Percentiles rank a stretch among this genome's conserved stretches.
phyloP scores from a whole-genome alignment of 371 early-diverging fungal genomes.

The Mucor mucedo region DNA sequence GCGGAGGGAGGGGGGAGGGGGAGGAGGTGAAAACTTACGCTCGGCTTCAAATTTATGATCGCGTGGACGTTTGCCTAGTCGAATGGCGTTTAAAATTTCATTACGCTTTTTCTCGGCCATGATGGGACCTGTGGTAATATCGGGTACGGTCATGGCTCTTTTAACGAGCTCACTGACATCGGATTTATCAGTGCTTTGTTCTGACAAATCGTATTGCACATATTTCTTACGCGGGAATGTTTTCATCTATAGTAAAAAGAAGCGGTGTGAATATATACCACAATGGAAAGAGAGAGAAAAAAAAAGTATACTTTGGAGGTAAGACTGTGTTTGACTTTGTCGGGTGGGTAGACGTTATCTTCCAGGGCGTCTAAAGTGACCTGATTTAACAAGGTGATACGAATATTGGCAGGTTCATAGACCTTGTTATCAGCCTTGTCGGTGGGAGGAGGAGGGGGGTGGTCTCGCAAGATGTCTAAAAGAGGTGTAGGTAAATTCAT shows the following conservation, averaged over 20 bases:
- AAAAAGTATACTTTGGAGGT: slow-evolving; percentile 31
- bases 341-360: slow-evolving; percentile 17
- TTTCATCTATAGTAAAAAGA: slow-evolving; percentile 15
- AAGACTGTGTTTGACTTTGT: slow-evolving; percentile 30
- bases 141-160: slow-evolving; percentile 38
- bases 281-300: neutral
- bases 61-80: slow-evolving; percentile 42
- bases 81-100: slow-evolving; percentile 44
- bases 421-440: neutral
- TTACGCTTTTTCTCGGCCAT: slow-evolving; percentile 53
- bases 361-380: slow-evolving; percentile 25
- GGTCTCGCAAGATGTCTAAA: too few species aligned
- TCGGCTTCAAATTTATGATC: slow-evolving; percentile 39
- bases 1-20: too few species aligned
- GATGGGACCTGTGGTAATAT: slow-evolving; percentile 43
- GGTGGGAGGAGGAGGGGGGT: too few species aligned
- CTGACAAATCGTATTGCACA: slow-evolving; percentile 26
- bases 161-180: slow-evolving; percentile 36
- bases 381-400: slow-evolving; percentile 21
- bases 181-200: slow-evolving; percentile 14
- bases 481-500: too few species aligned
- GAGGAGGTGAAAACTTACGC: slow-evolving; percentile 21
- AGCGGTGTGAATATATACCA: neutral
- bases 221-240: slow-evolving; percentile 23
- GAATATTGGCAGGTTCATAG: slow-evolving; percentile 41